Base-by-base conservation (phyloP, 2,329 filamentous ascomycete genomes). In the Fusarium begoniae region DNA sequence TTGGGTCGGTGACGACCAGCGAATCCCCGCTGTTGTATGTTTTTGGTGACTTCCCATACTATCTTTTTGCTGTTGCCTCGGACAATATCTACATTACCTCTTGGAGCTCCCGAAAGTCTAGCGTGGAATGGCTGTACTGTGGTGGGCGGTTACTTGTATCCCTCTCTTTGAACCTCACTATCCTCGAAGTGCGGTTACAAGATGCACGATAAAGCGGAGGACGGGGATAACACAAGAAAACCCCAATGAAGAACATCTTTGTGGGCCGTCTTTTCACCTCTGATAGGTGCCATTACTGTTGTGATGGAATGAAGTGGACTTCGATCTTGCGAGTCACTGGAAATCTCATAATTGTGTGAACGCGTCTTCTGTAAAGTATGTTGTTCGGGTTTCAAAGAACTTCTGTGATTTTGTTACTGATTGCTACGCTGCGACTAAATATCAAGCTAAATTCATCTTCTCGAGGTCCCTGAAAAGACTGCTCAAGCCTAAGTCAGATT, bases 11-110 rank as follows among this genome's bases (percentile, higher is more conserved):
- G 63, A 66, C 59, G 63, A 66, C 63, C 47, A 66, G 63, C 63
- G 63, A 66, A 66, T 66, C 63, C 63, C 48, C 41, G 63, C 61
- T 66, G 50, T 66, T 66, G 63, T 66, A 66, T 66, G 61, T 66
- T 58, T 65, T 65, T 63, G 4, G 17, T 6, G 4, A 28, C 8
- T 18, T 0, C 1, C 0, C 2, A 17, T 10, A 7, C 14, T 14
- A 2, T 3, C 32, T 20, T 41, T 50, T 58, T 66, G 26, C 6
- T 38, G 7, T 15, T 43, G 11, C 3, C 8, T 6, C 2, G 8
- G 11, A 10, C 8, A 12, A 13, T 30, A 14, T n/a, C 18, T 55
- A 8, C n/a, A 40, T 13, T 2, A 22, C 26, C 3, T 30, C 10
- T 30, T 13, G 20, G 14, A 30, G 20, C 26, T 10, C n/a, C 14